These are phyloP conservation scores for Sarcomyxa edulis DNA, from an alignment of 768 basidiomycete species.

Conservation along the genomic window DNA sequence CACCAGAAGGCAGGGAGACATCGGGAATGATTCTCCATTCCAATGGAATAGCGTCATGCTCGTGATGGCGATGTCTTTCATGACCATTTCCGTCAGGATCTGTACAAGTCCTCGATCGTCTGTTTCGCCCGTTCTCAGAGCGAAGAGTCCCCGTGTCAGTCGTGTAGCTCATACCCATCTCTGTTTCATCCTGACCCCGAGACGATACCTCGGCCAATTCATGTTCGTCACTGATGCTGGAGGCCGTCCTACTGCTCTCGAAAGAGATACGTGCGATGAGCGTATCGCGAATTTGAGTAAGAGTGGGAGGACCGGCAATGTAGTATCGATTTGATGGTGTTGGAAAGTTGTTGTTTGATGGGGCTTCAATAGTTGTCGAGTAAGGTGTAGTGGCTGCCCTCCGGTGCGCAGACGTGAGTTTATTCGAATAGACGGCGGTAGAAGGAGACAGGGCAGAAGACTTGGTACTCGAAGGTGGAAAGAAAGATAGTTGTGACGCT, in stretches of 20 bases:
- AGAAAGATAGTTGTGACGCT: slow-evolving; percentile 46
- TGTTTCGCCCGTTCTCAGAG: slow-evolving; percentile 13
- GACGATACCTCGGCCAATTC: slow-evolving; percentile 38
- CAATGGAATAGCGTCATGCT: slow-evolving; percentile 5
- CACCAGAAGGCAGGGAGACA: background rate
- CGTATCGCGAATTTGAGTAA: slow-evolving; percentile 48
- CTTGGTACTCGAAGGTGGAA: slow-evolving; percentile 39
- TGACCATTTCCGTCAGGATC: background rate
- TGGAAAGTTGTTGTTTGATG: slow-evolving; percentile 6
- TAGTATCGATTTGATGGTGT: slow-evolving; percentile 34
- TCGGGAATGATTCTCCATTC: background rate
- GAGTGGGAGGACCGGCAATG: slow-evolving; percentile 42
- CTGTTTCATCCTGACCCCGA: slow-evolving; percentile 7
- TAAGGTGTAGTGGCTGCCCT: slow-evolving; percentile 1
- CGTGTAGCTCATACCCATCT: slow-evolving; percentile 1
- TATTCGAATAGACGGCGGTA: slow-evolving; percentile 6
- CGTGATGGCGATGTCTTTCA: slow-evolving; percentile 1
- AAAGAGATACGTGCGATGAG: slow-evolving; percentile 52
- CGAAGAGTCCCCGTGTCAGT: slow-evolving; percentile 1
- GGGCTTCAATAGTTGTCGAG: slow-evolving; percentile 4
- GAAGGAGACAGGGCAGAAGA: slow-evolving; percentile 13
- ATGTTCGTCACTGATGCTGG: slow-evolving; percentile 32
- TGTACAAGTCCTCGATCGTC: slow-evolving; percentile 4
- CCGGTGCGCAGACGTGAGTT: background rate
- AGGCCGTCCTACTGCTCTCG: slow-evolving; percentile 31